Evolutionary conservation across 257 asterid species (phyloP), one percentile per base, ranked within the genome.

Genomic region (Cordia subcordata): DNA sequence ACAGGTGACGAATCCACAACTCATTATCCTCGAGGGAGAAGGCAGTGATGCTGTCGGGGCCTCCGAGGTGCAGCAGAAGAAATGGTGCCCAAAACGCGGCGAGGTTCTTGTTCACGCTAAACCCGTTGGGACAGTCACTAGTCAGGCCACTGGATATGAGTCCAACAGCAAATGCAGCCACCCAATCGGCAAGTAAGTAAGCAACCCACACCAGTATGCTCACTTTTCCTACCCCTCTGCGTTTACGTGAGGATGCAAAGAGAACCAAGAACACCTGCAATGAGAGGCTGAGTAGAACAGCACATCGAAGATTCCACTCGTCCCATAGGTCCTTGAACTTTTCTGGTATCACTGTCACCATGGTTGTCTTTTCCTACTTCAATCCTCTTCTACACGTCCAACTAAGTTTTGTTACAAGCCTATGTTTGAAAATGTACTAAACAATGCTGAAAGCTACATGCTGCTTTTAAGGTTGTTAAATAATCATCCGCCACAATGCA

Each of bases 21-120:
- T 67, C 73, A 54, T 77, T 80, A 40, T 80, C 83, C 60, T 80
- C 86, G 0, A 76, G 57, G 44, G 81, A 22, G 19, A 70, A 80
- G 15, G 86, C 86, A 13, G 79, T 71, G 1, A 80, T 80, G 9
- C 72, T 65, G 53, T 80, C 81, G 0, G 79, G 83, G 15, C 86
- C 83, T 0, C 86, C 79, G 4, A 63, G 16, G 19, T 54, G 58
- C 0, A 62, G 33, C 10, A 63, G 53, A 42, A 53, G 53, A 63
- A 63, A 63, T 6, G 32, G 49, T 13, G 57, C 49, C 62, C 70
- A 57, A 10, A 69, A 75, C 0, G 71, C 70, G 3, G 75, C 51
- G 11, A 64, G 38, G 12, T 17, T 39, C 5, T 45, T 19, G 16
- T 33, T 40, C 35, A 60, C 52, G 10, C 17, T 44, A 4, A 8